Conservation (phyloP, 1,284 basidiomycete species). For the Cryptococcus sp. region DNA sequence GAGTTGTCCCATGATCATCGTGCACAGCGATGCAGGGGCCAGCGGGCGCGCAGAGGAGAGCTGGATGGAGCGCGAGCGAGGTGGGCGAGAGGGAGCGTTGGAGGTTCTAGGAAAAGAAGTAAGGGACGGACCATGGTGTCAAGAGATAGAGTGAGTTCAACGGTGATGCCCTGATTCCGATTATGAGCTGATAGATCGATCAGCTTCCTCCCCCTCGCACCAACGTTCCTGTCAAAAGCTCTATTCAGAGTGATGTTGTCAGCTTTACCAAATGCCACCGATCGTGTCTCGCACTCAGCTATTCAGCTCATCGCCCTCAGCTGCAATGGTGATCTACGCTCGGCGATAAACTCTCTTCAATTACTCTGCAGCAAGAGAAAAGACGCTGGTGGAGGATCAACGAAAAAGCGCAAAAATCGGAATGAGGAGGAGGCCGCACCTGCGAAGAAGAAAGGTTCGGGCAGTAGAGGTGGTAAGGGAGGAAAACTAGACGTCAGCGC, state of each 20-base stretch:
- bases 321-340: conserved; percentile 85
- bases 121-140: conserved; percentile 70
- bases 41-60: conserved; percentile 63
- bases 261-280: conserved; percentile 52
- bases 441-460: conserved; percentile 38
- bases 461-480: conserved; percentile 47
- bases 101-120: conserved; percentile 58
- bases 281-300: conserved; percentile 62
- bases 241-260: conserved; percentile 65
- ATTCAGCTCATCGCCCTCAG: conserved; percentile 75
- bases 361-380: conserved; percentile 57
- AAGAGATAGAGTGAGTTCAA: conserved; percentile 65
- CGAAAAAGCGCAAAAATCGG: conserved; percentile 21
- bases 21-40: conserved; percentile 79
- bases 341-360: conserved; percentile 88
- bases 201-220: conserved; percentile 89
- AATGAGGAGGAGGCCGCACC: conserved; percentile 15
- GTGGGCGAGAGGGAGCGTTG: conserved; percentile 59
- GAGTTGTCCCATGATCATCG: conserved; percentile 72
- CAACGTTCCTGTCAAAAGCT: conserved; percentile 78
- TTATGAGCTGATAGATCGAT: conserved; percentile 5
- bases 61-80: conserved; percentile 54
- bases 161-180: not conserved
- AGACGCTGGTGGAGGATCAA: conserved; percentile 3
- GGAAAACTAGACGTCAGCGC: conserved; percentile 48